Conservation (phyloP, 108 stramenopile genomes). For the Nannochloropsis salina region DNA sequence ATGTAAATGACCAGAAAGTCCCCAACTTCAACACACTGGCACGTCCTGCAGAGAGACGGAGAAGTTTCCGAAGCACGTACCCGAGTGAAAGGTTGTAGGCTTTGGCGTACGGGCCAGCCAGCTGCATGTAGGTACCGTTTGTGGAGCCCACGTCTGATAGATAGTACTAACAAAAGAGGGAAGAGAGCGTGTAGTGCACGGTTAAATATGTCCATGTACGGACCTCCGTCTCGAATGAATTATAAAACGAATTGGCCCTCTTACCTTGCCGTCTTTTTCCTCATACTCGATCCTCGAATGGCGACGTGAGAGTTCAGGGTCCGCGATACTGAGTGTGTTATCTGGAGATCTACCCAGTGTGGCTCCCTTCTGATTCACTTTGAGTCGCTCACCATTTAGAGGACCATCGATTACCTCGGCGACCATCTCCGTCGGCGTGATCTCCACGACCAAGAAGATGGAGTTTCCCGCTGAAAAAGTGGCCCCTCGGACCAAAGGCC, state of each 20-base stretch:
- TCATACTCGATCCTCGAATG: conserved; percentile 47
- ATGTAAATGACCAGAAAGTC: not conserved
- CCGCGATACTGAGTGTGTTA: conserved; percentile 47
- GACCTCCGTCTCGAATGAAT: no score
- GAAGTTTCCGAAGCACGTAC: not conserved
- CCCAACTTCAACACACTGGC: not conserved
- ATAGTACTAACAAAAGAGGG: conserved; percentile 23
- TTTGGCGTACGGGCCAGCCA: conserved; percentile 36
- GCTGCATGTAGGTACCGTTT: conserved; percentile 58
- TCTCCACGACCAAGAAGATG: conserved; percentile 40
- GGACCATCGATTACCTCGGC: conserved; percentile 48
- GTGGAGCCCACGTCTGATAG: conserved; percentile 59
- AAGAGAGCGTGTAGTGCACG: not conserved
- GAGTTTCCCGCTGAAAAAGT: conserved; percentile 54
- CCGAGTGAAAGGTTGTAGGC: conserved; percentile 14
- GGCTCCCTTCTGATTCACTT: conserved; percentile 42
- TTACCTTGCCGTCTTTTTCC: conserved; percentile 19
- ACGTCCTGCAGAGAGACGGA: no score
- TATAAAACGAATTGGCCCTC: not conserved
- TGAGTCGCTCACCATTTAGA: conserved; percentile 40
- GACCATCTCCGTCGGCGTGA: not conserved
- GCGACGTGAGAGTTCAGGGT: conserved; percentile 49
- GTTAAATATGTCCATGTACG: not conserved
- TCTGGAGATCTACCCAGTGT: conserved; percentile 51
- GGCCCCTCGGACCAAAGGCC: conserved; percentile 37